Evolutionary conservation across 768 basidiomycete species (phyloP), one percentile per base, ranked within the genome.

Genomic region (Astraeus odoratus): DNA sequence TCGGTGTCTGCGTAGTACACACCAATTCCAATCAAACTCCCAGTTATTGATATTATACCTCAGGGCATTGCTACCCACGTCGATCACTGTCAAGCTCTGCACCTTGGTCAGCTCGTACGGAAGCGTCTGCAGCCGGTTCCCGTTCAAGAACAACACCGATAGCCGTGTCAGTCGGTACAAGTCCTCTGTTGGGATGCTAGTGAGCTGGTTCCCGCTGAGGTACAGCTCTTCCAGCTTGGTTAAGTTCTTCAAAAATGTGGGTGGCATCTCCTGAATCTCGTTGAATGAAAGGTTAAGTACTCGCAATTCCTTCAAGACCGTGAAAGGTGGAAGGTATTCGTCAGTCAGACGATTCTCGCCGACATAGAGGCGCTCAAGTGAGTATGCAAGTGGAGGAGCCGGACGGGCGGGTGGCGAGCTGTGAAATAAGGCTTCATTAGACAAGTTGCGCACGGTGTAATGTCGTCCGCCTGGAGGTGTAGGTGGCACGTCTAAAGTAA

Each of bases 21-120:
- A 95, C 95, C 96, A 97, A 61, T 99, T 98, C 94, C 94, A 98
- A 67, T 99, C 96, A 63, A 93, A 98, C 61, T 95, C 90, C 85
- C 85, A 93, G 57, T 99, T 99, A 54, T 90, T 87, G 54, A 96
- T 92, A 60, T 98, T 99, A 66, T 98, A 98, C 75, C 87, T 90
- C 65, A 99, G 71, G 43, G 80, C 65, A 61, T 99, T 99, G 61
- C 85, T 93, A 6, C 96, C 94, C 4, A 88, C 94, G 58, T 99
- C 96, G 53, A 99, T 72, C 25, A 86, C 78, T 43, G 74, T 77
- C 57, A 99, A 68, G 38, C 75, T 81, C 58, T 77, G 75, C 48
- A 96, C 77, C 59, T 90, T 89, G 30, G 82, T 83, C 39, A 99
- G 63, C 60, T 97, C 96, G 44, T 87, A 83, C 4, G 96, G 96